Percentiles rank a stretch among this genome's conserved stretches.
phyloP scores from a whole-genome alignment of 768 basidiomycete genomes.

The Rhizopogon vesiculosus region DNA sequence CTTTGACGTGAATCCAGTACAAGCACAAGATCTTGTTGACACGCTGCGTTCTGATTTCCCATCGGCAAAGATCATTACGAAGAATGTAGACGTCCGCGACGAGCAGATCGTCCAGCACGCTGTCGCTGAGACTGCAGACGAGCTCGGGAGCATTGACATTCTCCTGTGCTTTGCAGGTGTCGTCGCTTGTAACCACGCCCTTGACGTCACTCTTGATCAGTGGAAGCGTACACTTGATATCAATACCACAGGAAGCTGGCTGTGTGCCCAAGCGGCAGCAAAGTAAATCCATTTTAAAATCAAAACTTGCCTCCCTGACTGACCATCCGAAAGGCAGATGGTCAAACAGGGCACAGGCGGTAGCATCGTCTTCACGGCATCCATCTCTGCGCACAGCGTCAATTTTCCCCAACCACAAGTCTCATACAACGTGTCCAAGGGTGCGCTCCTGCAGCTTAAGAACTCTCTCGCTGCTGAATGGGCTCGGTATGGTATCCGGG shows the following conservation, averaged over 20 bases:
- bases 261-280: slow-evolving; percentile 38
- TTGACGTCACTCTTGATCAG: slow-evolving; percentile 25
- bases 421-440: slow-evolving; percentile 40
- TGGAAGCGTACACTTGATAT: slow-evolving; percentile 37
- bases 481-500: slow-evolving; percentile 36
- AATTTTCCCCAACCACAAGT: slow-evolving; percentile 39
- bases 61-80: slow-evolving; percentile 25
- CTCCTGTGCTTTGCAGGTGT: slow-evolving; percentile 42
- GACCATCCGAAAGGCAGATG: slow-evolving; percentile 30
- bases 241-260: slow-evolving; percentile 41
- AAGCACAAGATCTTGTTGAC: slow-evolving; percentile 8
- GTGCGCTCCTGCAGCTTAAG: slow-evolving; percentile 34
- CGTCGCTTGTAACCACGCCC: slow-evolving; percentile 29
- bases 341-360: slow-evolving; percentile 35
- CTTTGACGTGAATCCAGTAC: slow-evolving; percentile 17
- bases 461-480: slow-evolving; percentile 38
- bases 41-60: slow-evolving; percentile 22
- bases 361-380: slow-evolving; percentile 38
- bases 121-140: slow-evolving; percentile 16
- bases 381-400: slow-evolving; percentile 37
- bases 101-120: slow-evolving; percentile 22
- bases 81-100: slow-evolving; percentile 30
- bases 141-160: slow-evolving; percentile 30
- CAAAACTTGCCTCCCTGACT: neutral
- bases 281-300: slow-evolving; percentile 20